Percentiles rank a stretch among this genome's conserved stretches.
Evolutionary conservation across 1,284 basidiomycete genomes (phyloP).

Genomic region (Melampsora abietis-canadensis): DNA sequence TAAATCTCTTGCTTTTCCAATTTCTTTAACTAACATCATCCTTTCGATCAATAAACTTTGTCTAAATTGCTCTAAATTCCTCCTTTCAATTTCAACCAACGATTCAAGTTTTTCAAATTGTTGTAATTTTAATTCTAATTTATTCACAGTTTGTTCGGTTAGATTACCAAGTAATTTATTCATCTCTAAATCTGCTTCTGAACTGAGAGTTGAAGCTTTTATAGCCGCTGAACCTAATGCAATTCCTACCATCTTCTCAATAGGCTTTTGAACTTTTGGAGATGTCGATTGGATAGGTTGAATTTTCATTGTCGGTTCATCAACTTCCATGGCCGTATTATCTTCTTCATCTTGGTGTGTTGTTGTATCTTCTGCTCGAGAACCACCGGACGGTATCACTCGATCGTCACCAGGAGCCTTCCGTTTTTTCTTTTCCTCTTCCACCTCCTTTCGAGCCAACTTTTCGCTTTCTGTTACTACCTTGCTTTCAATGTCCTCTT

Average conservation of each 20-base stretch:
- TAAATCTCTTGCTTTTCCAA: slow-evolving; percentile 31
- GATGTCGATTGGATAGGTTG: slow-evolving; percentile 32
- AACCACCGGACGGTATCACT: slow-evolving; percentile 39
- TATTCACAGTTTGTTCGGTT: slow-evolving; percentile 84
- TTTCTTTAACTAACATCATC: slow-evolving; percentile 46
- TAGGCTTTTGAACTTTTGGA: slow-evolving; percentile 59
- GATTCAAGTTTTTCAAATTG: slow-evolving; percentile 90
- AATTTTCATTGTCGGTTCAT: slow-evolving; percentile 12
- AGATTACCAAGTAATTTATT: slow-evolving; percentile 75
- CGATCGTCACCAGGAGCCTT: slow-evolving; percentile 4
- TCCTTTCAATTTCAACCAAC: slow-evolving; percentile 78
- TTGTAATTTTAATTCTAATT: slow-evolving; percentile 86
- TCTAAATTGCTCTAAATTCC: slow-evolving; percentile 62
- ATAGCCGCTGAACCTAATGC: slow-evolving; percentile 85
- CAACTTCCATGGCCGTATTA: slow-evolving; percentile 29
- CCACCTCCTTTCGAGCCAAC: slow-evolving; percentile 13
- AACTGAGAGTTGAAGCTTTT: slow-evolving; percentile 75
- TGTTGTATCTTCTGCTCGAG: slow-evolving; percentile 49
- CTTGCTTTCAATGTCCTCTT: slow-evolving; percentile 63
- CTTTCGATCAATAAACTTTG: slow-evolving; percentile 50
- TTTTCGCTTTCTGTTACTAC: slow-evolving; percentile 14
- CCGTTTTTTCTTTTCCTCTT: slow-evolving; percentile 51
- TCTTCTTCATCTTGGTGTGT: slow-evolving; percentile 46
- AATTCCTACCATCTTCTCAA: slow-evolving; percentile 72
- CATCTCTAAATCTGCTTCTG: slow-evolving; percentile 79